These are phyloP conservation scores for Cyanodermella asteris DNA, from an alignment of 2,329 filamentous ascomycete genomes.

Conservation along the genomic window DNA sequence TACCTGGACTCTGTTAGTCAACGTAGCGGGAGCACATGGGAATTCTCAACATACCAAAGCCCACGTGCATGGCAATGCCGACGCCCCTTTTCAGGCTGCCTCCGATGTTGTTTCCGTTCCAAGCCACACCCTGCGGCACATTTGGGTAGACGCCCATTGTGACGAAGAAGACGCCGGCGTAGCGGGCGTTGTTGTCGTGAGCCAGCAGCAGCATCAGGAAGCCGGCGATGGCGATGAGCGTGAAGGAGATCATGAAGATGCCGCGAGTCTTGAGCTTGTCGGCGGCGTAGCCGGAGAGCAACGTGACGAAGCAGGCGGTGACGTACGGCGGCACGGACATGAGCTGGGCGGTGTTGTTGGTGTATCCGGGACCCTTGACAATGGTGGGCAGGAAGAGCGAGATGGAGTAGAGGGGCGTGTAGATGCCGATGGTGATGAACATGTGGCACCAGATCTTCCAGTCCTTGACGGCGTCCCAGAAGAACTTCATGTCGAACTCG, in stretches of 20 bases:
- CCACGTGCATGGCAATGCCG: constrained; percentile 44
- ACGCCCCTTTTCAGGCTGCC: constrained; percentile 34
- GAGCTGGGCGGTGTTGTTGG: constrained; percentile 26
- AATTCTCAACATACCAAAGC: constrained; percentile 41
- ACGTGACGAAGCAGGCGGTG: constrained; percentile 25
- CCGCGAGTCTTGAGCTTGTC: constrained; percentile 28
- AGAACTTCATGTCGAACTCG: constrained; percentile 18
- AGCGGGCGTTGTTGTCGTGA: constrained; percentile 23
- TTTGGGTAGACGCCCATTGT: constrained; percentile 25
- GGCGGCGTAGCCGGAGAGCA: constrained; percentile 31
- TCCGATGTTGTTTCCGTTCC: constrained; percentile 36
- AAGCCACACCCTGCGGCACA: constrained; percentile 27
- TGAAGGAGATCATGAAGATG: constrained; percentile 32
- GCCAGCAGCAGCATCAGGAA: constrained; percentile 21
- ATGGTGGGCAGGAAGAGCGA: constrained; percentile 22
- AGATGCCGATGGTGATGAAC: constrained; percentile 41
- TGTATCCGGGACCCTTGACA: constrained; percentile 31
- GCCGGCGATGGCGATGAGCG: constrained; percentile 33
- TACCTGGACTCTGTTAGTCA: too few species aligned
- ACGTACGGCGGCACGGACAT: constrained; percentile 27
- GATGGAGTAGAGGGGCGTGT: constrained; percentile 29
- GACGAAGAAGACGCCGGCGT: constrained; percentile 26
- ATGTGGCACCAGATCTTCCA: constrained; percentile 38
- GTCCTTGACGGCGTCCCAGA: constrained; percentile 19
- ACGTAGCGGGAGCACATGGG: too few species aligned